These are phyloP conservation scores for Hanseniaspora valbyensis DNA, from an alignment of 805 yeast species.

Conservation along the genomic window DNA sequence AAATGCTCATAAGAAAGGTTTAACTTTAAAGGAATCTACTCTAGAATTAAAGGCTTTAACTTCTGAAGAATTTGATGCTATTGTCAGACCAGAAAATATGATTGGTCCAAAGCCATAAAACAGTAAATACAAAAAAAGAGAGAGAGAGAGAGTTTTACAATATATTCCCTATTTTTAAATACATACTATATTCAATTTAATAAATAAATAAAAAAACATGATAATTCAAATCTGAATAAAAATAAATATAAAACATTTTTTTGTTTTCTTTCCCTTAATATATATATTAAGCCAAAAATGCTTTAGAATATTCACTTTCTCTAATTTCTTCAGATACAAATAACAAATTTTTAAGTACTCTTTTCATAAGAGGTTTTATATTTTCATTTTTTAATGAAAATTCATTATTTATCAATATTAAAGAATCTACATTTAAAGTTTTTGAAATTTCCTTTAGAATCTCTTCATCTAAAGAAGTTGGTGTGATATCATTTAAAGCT, in stretches of 20 bases:
- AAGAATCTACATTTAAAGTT: too few relatives aligned
- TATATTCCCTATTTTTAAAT: not conserved
- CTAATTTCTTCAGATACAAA: not conserved
- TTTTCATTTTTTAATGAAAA: not conserved
- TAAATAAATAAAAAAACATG: too few relatives aligned
- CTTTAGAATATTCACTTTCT: not conserved
- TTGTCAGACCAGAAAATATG: slow-evolving; percentile 98
- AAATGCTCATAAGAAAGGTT: slow-evolving; percentile 96
- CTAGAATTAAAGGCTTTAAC: slow-evolving; percentile 78
- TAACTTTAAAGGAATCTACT: slow-evolving; percentile 90
- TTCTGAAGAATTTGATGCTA: slow-evolving; percentile 80
- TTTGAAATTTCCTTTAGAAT: not conserved
- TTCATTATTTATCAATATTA: not conserved
- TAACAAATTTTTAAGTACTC: not conserved
- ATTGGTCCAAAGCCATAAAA: slow-evolving; percentile 63
- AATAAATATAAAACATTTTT: not conserved
- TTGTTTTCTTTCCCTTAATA: too few relatives aligned
- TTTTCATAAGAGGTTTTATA: not conserved
- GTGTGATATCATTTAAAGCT: not conserved
- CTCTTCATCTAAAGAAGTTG: not conserved
- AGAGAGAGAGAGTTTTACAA: not conserved
- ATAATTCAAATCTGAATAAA: too few relatives aligned
- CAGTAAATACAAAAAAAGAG: too few relatives aligned
- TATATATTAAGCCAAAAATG: not conserved
- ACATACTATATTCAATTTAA: not conserved